Percentiles rank a stretch among this genome's conserved stretches.
phyloP scores from a whole-genome alignment of 345 rosid species.

The Citrus glauca region DNA sequence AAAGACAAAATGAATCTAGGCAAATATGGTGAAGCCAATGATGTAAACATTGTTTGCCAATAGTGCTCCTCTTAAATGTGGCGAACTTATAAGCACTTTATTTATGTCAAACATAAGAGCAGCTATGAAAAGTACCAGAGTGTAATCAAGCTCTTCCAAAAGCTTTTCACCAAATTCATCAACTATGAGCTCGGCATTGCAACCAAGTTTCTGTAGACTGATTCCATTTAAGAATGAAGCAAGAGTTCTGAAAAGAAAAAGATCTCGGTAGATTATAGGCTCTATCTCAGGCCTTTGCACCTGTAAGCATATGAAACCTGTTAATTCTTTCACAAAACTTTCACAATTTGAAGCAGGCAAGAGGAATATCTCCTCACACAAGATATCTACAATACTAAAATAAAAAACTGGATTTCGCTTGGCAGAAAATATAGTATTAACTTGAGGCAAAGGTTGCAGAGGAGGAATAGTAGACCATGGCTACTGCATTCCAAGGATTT shows the following conservation, averaged over 20 bases:
- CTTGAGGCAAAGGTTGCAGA: not conserved
- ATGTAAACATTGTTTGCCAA: not conserved
- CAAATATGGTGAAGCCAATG: not conserved
- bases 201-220: constrained; percentile 86
- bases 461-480: not conserved
- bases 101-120: not conserved
- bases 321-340: constrained; percentile 1
- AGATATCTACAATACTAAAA: not conserved
- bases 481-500: not conserved
- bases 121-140: constrained; percentile 59
- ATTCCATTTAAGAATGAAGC: constrained; percentile 91
- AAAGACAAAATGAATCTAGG: not conserved
- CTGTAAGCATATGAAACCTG: constrained; percentile 37
- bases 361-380: not conserved
- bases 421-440: not conserved
- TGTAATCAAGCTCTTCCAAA: constrained; percentile 97
- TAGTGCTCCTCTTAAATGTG: not conserved
- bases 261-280: constrained; percentile 90
- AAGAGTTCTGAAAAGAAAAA: constrained; percentile 91
- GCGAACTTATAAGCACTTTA: not conserved
- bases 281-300: constrained; percentile 92
- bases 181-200: constrained; percentile 93
- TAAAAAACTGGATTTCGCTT: not conserved
- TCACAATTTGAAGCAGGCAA: not conserved
- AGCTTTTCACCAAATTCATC: constrained; percentile 98